Conservation (phyloP, 164 flowering plant genomes). For the Piper betle region DNA sequence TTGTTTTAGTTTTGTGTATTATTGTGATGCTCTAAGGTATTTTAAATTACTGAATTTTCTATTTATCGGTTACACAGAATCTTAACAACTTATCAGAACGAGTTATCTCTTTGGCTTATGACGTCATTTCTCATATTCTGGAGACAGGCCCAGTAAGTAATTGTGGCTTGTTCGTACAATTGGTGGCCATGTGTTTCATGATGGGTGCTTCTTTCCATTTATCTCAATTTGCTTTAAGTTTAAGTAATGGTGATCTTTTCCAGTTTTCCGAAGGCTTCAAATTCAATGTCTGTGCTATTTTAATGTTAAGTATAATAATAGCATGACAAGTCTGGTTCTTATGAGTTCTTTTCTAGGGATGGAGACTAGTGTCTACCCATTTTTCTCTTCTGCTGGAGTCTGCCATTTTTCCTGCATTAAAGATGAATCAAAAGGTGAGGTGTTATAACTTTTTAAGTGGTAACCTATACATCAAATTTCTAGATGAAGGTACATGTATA, state of each 20-base stretch:
- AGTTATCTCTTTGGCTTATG: conserved; percentile 55
- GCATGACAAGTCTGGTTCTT: not conserved
- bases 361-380: conserved; percentile 74
- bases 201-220: no score
- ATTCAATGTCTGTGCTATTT: not conserved
- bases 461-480: not conserved
- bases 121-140: conserved; percentile 57
- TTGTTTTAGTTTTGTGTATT: not conserved
- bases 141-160: conserved; percentile 73
- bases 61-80: conserved; percentile 43
- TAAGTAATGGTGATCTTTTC: not conserved
- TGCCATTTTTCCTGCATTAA: conserved; percentile 61
- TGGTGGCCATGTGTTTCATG: no score
- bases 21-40: not conserved
- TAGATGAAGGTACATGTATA: no score
- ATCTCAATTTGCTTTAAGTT: not conserved
- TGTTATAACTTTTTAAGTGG: conserved; percentile 1
- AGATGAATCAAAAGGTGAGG: conserved; percentile 59
- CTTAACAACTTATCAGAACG: conserved; percentile 52
- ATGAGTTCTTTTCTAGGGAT: conserved; percentile 33
- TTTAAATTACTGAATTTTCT: not conserved
- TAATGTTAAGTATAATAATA: not conserved
- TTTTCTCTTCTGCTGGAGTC: conserved; percentile 47
- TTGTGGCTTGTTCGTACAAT: not conserved
- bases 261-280: not conserved